Percentiles rank a stretch among this genome's conserved stretches.
These are phyloP conservation scores for Neobulgaria alba DNA, from an alignment of 2,329 filamentous ascomycete species.

Conservation along the genomic window DNA sequence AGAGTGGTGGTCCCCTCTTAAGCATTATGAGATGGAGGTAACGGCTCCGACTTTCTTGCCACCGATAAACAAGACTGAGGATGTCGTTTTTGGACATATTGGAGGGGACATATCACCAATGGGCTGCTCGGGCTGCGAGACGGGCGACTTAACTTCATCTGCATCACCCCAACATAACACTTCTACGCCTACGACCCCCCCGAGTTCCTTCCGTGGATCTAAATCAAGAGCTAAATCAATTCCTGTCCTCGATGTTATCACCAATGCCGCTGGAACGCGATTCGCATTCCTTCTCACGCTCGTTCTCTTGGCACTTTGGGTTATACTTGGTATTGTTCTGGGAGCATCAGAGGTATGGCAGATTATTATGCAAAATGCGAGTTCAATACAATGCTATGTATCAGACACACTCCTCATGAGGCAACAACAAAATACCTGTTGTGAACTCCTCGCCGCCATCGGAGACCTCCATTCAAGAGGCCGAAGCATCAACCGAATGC, in stretches of 20 bases:
- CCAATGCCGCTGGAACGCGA: conserved; percentile 24
- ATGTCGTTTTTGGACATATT: background rate
- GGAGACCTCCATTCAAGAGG: conserved; percentile 29
- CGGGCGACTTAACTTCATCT: no score
- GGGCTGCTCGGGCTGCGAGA: background rate
- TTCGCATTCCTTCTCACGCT: conserved; percentile 28
- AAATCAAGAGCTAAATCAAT: background rate
- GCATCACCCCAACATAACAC: no score
- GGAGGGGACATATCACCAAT: background rate
- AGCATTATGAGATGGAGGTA: background rate
- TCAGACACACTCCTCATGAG: conserved; percentile 33
- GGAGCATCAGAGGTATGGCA: conserved; percentile 31
- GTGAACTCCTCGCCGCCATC: conserved; percentile 24
- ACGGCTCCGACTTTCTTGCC: background rate
- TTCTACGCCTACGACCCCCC: background rate
- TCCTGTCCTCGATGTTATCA: conserved; percentile 23
- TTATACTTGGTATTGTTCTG: conserved; percentile 25
- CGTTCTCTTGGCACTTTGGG: conserved; percentile 26
- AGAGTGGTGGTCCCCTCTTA: background rate
- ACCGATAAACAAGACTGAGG: background rate
- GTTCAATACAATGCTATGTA: conserved; percentile 32
- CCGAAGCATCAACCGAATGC: conserved; percentile 26
- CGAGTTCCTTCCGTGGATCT: background rate
- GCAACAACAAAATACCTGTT: conserved; percentile 31
- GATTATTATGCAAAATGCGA: conserved; percentile 30